Percentiles rank a stretch among this genome's conserved stretches.
Evolutionary conservation across 225 moss, liverwort and hornwort genomes (phyloP).

Genomic region (Sphagnum contortum): DNA sequence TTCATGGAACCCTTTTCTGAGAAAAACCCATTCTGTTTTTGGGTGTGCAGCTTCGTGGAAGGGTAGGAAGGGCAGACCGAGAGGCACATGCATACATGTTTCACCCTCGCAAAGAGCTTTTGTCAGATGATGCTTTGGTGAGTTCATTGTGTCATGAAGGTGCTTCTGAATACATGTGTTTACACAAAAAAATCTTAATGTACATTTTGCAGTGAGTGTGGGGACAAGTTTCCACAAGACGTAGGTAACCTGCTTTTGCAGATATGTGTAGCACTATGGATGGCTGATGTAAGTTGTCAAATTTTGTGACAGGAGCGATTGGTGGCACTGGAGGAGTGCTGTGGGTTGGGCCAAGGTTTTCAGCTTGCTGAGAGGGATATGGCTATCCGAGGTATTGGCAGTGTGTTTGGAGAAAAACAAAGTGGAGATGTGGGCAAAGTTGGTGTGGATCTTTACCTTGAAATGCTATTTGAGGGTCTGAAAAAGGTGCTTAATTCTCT

Average conservation of each 20-base stretch:
- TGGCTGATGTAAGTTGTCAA: no score
- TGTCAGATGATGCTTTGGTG: conserved; percentile 83
- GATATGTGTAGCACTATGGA: background rate
- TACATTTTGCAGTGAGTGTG: background rate
- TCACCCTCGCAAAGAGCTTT: conserved; percentile 62
- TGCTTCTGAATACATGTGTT: no score
- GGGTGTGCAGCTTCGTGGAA: conserved; percentile 58
- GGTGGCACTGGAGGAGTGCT: conserved; percentile 82
- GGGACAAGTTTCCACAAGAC: background rate
- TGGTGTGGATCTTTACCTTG: conserved; percentile 82
- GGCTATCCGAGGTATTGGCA: conserved; percentile 92
- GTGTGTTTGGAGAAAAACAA: conserved; percentile 89
- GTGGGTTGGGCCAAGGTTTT: conserved; percentile 85
- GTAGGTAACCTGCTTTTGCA: background rate
- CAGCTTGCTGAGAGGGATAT: conserved; percentile 95
- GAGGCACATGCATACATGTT: conserved; percentile 91
- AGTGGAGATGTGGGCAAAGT: conserved; percentile 93
- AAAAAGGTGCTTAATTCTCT: conserved; percentile 36
- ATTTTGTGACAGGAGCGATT: conserved; percentile 42
- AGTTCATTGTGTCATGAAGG: conserved; percentile 5
- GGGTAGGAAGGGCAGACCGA: conserved; percentile 81
- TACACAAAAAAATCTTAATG: no score
- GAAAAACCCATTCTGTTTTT: background rate
- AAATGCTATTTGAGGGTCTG: conserved; percentile 93
- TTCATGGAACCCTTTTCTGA: no score